Conservation (phyloP, 2,329 filamentous ascomycete species). For the Colletotrichum limetticola region DNA sequence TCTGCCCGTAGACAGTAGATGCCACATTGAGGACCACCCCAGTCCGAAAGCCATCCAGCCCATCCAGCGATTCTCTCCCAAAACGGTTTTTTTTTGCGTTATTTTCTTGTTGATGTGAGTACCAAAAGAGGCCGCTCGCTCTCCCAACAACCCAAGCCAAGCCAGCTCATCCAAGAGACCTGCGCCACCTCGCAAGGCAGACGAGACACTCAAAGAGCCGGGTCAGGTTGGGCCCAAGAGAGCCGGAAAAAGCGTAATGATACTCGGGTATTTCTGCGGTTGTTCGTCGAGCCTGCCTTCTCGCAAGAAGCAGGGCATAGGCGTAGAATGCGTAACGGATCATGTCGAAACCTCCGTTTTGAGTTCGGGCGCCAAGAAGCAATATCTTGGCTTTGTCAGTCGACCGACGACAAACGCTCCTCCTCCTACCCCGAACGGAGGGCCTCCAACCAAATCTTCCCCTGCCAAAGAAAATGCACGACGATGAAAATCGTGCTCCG, state of each 20-base stretch:
- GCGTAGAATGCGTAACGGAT: conserved; percentile 34
- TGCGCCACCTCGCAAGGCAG: not conserved
- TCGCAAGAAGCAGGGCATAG: conserved; percentile 29
- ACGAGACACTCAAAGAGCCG: not conserved
- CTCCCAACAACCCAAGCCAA: not conserved
- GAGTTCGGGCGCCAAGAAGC: conserved; percentile 12
- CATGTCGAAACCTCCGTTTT: conserved; percentile 27
- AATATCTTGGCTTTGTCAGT: conserved; percentile 24
- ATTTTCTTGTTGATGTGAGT: conserved; percentile 35
- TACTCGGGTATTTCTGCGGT: conserved; percentile 36
- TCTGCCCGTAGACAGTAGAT: not conserved
- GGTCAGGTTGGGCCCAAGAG: not conserved
- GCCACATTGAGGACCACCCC: not conserved
- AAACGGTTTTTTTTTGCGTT: conserved; percentile 34
- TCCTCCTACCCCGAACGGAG: conserved; percentile 31
- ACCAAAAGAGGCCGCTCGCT: conserved; percentile 6
- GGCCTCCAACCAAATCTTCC: conserved; percentile 23
- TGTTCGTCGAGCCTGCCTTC: conserved; percentile 30
- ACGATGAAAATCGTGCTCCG: conserved; percentile 23
- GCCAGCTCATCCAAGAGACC: too few relatives aligned
- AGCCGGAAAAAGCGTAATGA: conserved; percentile 8
- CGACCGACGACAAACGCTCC: conserved; percentile 25
- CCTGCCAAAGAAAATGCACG: conserved; percentile 32
- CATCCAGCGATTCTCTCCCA: conserved; percentile 34
- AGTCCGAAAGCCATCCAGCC: conserved; percentile 25